Base-by-base conservation (phyloP, 768 basidiomycete genomes). In the Fomitopsis pulvina region DNA sequence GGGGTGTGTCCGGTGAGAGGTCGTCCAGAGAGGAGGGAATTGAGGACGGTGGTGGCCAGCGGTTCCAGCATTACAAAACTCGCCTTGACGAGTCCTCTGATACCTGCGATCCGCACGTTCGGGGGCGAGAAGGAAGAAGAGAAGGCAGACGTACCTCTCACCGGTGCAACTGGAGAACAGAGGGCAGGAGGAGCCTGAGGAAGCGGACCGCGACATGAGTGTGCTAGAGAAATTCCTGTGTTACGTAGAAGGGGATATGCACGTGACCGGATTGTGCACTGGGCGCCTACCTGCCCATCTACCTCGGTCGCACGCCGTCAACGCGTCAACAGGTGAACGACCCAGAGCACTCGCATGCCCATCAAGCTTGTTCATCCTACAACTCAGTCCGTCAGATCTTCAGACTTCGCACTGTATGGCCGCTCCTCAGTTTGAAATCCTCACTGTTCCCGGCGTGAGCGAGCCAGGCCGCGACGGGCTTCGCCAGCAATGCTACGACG, bases 401-500 rank as follows among this genome's bases (percentile, higher is more conserved):
- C 12, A 24, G 20, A 21, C 38, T 40, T n/a, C n/a, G 29, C 7
- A 30, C 8, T 8, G 14, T 14, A n/a, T 50, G 21, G 18, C 37
- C 39, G 10, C 52, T 9, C 57, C 79, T 8, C 52, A 66, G 14
- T 79, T 87, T 59, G 84, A 88, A 62, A 78, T 87, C 50, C 56
- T 86, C 54, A 52, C 74, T 43, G 66, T 75, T 7, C 69, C 71
- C 22, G 59, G 63, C 25, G 57, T 57, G 11, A 73, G 68, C 40
- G 64, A 71, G 52, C 41, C 55, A 3, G 63, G 57, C 41, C 72
- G 73, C 22, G 67, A 71, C 46, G 63, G 64, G 52, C 77, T 87
- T 50, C 68, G 75, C 9, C 73, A 84, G 59, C 79, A 86, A 59
- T 91, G 87, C 67, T 76, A 78, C 66, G 68, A 76, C 57, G 71